These are phyloP conservation scores for Lathyrus sativus DNA, from an alignment of 306 rosid genomes.

Conservation along the genomic window DNA sequence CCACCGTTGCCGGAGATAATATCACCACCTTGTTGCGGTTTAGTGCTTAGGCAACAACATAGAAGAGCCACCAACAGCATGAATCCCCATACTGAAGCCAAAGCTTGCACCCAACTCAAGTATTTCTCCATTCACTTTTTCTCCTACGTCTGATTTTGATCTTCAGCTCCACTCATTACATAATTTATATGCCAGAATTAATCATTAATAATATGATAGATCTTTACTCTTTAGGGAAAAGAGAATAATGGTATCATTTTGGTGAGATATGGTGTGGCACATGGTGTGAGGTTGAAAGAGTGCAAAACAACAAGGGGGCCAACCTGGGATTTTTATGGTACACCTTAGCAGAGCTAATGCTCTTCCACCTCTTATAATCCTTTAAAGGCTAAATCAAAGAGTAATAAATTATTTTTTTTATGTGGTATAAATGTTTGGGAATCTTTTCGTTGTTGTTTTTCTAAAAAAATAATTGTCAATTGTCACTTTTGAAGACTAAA, in stretches of 20 bases:
- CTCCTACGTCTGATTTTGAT: background rate
- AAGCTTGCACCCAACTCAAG: slow-evolving; percentile 60
- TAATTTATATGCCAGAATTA: background rate
- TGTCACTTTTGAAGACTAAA: background rate
- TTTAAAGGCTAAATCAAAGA: background rate
- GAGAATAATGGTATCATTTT: slow-evolving; percentile 1
- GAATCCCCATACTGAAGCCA: slow-evolving; percentile 69
- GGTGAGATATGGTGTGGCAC: background rate
- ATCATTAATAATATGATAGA: background rate
- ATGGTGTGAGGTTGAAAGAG: slow-evolving; percentile 26
- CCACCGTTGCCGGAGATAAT: slow-evolving; percentile 43
- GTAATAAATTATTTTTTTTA: background rate
- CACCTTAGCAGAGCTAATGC: background rate
- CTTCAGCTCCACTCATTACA: slow-evolving; percentile 11
- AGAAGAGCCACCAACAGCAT: slow-evolving; percentile 66
- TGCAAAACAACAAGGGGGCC: slow-evolving; percentile 15
- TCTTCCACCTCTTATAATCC: slow-evolving; percentile 1
- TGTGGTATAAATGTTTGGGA: slow-evolving; percentile 8
- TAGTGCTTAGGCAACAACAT: slow-evolving; percentile 79
- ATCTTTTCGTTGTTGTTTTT: background rate
- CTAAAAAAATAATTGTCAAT: background rate
- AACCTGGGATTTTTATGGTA: slow-evolving; percentile 18
- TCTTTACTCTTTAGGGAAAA: background rate
- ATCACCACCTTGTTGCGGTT: slow-evolving; percentile 51
- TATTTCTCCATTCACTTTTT: slow-evolving; percentile 40